These are phyloP conservation scores for Leishmania major DNA, from an alignment of 208 protist species.

Conservation along the genomic window DNA sequence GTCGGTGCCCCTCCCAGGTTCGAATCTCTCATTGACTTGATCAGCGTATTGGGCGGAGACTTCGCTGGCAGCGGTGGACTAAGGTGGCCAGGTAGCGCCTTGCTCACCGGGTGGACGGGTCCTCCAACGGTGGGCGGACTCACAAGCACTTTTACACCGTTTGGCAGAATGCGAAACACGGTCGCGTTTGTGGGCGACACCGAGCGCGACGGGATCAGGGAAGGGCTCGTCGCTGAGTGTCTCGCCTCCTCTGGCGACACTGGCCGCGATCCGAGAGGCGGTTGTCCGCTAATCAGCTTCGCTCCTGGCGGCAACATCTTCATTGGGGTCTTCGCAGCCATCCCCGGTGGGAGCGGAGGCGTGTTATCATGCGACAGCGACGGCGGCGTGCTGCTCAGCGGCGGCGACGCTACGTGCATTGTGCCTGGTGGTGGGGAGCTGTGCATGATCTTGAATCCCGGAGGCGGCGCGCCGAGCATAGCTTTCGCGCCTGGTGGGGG, in stretches of 20 bases:
- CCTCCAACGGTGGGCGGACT: constrained; percentile 46
- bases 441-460: constrained; percentile 48
- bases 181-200: constrained; percentile 34
- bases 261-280: constrained; percentile 44
- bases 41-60: constrained; percentile 27
- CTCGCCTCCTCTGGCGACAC: constrained; percentile 18
- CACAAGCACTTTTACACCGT: constrained; percentile 60
- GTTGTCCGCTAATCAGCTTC: constrained; percentile 49
- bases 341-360: constrained; percentile 21
- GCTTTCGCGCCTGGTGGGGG: constrained; percentile 23
- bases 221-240: constrained; percentile 8
- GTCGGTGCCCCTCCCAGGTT: not conserved
- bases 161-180: constrained; percentile 31
- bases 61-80: constrained; percentile 22
- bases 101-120: constrained; percentile 14
- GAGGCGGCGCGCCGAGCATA: constrained; percentile 30
- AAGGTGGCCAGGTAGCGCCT: constrained; percentile 11
- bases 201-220: constrained; percentile 20
- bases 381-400: not conserved
- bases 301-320: constrained; percentile 33
- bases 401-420: not conserved
- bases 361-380: constrained; percentile 2
- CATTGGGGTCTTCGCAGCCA: constrained; percentile 15
- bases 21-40: constrained; percentile 27
- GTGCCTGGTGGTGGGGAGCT: constrained; percentile 46